Conservation (phyloP, 192 early-diverging fungal species). For the Entomortierella parvispora region DNA sequence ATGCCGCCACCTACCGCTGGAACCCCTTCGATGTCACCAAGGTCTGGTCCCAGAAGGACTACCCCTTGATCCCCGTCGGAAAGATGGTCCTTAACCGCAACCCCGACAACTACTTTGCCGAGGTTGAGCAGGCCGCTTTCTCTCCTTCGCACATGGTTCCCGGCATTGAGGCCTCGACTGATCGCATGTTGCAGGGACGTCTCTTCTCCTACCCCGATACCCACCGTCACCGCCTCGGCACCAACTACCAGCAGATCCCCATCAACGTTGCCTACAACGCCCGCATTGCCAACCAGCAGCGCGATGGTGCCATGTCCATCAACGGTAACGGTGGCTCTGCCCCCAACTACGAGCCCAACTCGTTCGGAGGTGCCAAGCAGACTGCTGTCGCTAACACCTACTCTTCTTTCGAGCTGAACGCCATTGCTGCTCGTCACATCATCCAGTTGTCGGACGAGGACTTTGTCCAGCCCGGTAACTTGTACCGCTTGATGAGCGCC, state of each 20-base stretch:
- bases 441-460: conserved; percentile 65
- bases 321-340: conserved; percentile 65
- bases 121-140: conserved; percentile 79
- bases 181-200: conserved; percentile 79
- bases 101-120: conserved; percentile 80
- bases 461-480: conserved; percentile 70
- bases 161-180: conserved; percentile 73
- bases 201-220: conserved; percentile 80
- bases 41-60: conserved; percentile 71
- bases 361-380: conserved; percentile 64
- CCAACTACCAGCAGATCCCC: conserved; percentile 79
- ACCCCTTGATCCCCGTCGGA: conserved; percentile 73
- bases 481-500: conserved; percentile 65
- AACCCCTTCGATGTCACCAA: conserved; percentile 76
- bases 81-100: conserved; percentile 76
- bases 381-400: conserved; percentile 40
- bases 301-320: conserved; percentile 69
- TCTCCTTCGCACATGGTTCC: conserved; percentile 74
- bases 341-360: conserved; percentile 73
- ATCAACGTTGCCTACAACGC: conserved; percentile 67
- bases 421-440: conserved; percentile 58
- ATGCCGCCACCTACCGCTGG: conserved; percentile 70
- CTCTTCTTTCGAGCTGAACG: conserved; percentile 49
- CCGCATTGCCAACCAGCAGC: conserved; percentile 69
- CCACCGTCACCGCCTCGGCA: conserved; percentile 72